Percentiles rank a stretch among this genome's conserved stretches.
phyloP scores from a whole-genome alignment of 805 yeast species.

The Grigorovia yakushimaensis region DNA sequence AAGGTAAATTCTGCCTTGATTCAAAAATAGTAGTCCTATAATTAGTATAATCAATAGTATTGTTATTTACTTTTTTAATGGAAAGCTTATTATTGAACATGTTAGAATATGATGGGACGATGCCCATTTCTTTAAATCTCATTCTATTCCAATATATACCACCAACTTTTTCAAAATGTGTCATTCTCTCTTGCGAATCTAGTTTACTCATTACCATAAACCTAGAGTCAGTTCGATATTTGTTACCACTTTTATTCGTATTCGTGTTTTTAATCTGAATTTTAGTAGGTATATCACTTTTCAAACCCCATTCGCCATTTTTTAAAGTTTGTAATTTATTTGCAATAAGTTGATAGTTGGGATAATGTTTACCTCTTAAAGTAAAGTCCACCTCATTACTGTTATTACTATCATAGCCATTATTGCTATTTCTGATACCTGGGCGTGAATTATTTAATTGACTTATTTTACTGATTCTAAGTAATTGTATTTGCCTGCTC shows the following conservation, averaged over 20 bases:
- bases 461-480: background rate
- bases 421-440: background rate
- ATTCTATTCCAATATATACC: slow-evolving; percentile 45
- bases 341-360: slow-evolving; percentile 66
- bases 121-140: slow-evolving; percentile 60
- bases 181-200: slow-evolving; percentile 57
- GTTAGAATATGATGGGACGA: slow-evolving; percentile 25
- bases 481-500: background rate
- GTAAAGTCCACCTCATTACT: slow-evolving; percentile 2
- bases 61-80: background rate
- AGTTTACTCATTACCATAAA: slow-evolving; percentile 55
- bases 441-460: slow-evolving; percentile 35
- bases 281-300: slow-evolving; percentile 56
- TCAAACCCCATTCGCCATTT: slow-evolving; percentile 69
- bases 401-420: background rate
- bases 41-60: background rate
- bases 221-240: slow-evolving; percentile 32
- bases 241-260: background rate
- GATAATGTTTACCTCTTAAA: slow-evolving; percentile 23
- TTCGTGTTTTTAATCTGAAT: slow-evolving; percentile 11
- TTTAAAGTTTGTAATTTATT: slow-evolving; percentile 55
- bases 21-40: slow-evolving; percentile 1
- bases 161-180: slow-evolving; percentile 61
- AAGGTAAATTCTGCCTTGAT: background rate
- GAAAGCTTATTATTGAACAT: slow-evolving; percentile 5